Evolutionary conservation across 2,329 filamentous ascomycete genomes (phyloP), one percentile per base, ranked within the genome.

Genomic region (Trichoderma afroharzianum): DNA sequence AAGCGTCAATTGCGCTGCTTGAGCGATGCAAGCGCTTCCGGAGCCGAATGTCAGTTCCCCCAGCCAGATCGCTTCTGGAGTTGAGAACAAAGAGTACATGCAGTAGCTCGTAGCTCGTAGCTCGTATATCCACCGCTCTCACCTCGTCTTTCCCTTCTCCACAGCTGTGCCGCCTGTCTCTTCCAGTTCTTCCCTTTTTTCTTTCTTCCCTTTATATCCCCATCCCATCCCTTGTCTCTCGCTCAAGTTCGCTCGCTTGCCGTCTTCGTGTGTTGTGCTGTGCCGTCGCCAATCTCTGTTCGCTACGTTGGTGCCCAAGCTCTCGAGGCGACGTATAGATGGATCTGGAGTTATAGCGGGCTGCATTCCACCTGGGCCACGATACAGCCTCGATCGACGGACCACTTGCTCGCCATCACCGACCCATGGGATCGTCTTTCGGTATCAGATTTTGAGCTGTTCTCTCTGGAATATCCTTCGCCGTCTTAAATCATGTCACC

Each of bases 401-500:
- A 26, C 21, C 9, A 36, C n/a, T 30, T 39, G 14, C 30, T 61
- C 58, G 28, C 57, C n/a, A 26, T 30, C 39, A 26, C 39, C 55
- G 6, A 43, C 50, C 12, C 53, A 70, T 72, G 71, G 55, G 66
- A 64, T 69, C 26, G 9, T 59, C 50, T 9, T 26, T 55, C 50
- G 28, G 55, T 53, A 57, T 18, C 21, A n/a, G 32, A 33, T 26
- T 26, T 64, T 66, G 53, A 74, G 67, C 74, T 59, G 9, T 72
- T 64, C 63, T 72, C 62, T 43, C 72, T 39, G 43, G 47, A 30
- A 8, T 12, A 57, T n/a, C 26, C 28, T 71, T 68, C 36, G 58
- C 36, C 50, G 47, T 30, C 72, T 78, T 79, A 78, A 57, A 68
- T 47, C 72, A 79, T 79, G 78, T 61, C 63, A 26, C 61, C 70